A percentile compares a stretch with the other conserved stretches of the same genome.
Evolutionary conservation across 208 protist genomes (phyloP).

Genomic region (Acanthamoeba castellanii): DNA sequence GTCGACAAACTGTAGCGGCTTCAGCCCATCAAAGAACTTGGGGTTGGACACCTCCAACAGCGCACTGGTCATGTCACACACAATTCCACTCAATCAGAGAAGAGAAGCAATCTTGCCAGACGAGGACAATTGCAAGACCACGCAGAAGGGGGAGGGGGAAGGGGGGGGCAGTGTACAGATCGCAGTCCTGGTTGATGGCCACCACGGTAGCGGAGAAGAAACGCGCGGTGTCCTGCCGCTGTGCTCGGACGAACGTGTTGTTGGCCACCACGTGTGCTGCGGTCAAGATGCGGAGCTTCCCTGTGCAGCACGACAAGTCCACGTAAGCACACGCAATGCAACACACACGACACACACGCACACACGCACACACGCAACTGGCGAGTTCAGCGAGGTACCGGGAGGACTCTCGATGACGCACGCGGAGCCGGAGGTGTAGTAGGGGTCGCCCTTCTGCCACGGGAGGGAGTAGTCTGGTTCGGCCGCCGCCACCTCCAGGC

Average conservation of each 20-base stretch:
- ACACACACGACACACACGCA: not conserved
- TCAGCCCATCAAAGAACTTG: constrained; percentile 33
- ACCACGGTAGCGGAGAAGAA: constrained; percentile 31
- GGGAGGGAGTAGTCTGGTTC: constrained; percentile 26
- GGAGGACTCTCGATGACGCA: constrained; percentile 45
- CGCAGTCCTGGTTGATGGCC: constrained; percentile 34
- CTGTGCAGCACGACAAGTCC: not conserved
- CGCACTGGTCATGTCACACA: not conserved
- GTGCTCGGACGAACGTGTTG: constrained; percentile 68
- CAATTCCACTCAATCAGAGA: not conserved
- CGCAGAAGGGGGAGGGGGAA: not conserved
- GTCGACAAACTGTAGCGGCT: constrained; percentile 32
- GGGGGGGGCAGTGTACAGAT: not conserved
- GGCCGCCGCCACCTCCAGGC: constrained; percentile 28
- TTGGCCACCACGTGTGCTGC: constrained; percentile 76
- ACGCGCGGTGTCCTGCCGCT: constrained; percentile 45
- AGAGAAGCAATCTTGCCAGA: not conserved
- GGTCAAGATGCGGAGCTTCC: constrained; percentile 65
- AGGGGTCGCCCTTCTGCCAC: constrained; percentile 47
- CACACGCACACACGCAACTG: not conserved
- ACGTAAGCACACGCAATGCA: not conserved
- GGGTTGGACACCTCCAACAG: constrained; percentile 21
- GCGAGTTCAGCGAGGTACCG: not conserved
- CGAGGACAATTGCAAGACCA: no score
- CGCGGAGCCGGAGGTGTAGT: constrained; percentile 46